phyloP scores from a whole-genome alignment of 768 basidiomycete genomes.

The Clathrus columnatus region DNA sequence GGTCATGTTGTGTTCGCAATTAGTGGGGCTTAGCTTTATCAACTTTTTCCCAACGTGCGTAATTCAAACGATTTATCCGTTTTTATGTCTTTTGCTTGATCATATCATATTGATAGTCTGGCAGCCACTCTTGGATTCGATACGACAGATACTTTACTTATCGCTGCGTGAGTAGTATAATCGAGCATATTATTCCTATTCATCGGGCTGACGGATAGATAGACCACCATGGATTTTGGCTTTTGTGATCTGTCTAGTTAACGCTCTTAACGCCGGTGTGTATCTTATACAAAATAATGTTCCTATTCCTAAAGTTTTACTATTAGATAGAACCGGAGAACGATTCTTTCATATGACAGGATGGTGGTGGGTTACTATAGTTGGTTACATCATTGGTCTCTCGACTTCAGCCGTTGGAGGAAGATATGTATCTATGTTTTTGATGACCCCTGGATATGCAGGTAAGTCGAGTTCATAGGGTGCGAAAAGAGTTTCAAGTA shows the following conservation, averaged over 20 bases:
- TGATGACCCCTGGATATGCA: slow-evolving; percentile 51
- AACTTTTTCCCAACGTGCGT: slow-evolving; percentile 29
- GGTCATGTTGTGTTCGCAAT: slow-evolving; percentile 13
- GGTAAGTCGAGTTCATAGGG: slow-evolving; percentile 20
- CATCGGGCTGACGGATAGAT: not conserved
- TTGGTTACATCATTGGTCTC: slow-evolving; percentile 55
- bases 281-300: not conserved
- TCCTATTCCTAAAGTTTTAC: too few relatives aligned
- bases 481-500: not conserved
- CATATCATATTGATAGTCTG: slow-evolving; percentile 25
- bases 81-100: not conserved
- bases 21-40: slow-evolving; percentile 14
- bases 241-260: slow-evolving; percentile 38
- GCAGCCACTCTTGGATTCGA: slow-evolving; percentile 52
- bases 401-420: slow-evolving; percentile 43
- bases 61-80: not conserved
- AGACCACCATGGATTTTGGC: slow-evolving; percentile 59
- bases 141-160: slow-evolving; percentile 47
- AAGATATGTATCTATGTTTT: slow-evolving; percentile 53
- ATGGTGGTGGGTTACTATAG: slow-evolving; percentile 53
- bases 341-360: slow-evolving; percentile 51
- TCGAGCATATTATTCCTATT: not conserved
- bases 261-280: slow-evolving; percentile 48
- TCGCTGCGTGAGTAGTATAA: slow-evolving; percentile 55
- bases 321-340: slow-evolving; percentile 48